Evolutionary conservation across 306 rosid genomes (phyloP).

Genomic region (Cicer yamashitae): DNA sequence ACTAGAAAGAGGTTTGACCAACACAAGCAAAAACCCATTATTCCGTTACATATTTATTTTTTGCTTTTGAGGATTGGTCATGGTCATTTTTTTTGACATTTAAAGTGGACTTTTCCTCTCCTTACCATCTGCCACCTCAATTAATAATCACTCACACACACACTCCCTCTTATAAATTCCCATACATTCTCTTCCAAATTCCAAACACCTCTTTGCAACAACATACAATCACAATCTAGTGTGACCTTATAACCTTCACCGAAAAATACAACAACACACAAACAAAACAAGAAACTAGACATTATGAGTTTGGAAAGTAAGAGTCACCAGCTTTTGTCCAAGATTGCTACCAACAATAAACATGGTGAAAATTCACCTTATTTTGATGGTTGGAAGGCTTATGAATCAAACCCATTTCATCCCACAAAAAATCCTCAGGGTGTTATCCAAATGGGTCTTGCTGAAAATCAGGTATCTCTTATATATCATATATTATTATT

Average conservation of each 20-base stretch:
- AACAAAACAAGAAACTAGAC: conserved; percentile 1
- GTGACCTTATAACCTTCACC: not conserved
- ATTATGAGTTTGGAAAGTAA: conserved; percentile 40
- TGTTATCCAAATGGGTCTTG: conserved; percentile 95
- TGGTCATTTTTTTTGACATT: conserved; percentile 31
- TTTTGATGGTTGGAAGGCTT: conserved; percentile 95
- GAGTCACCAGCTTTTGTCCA: conserved; percentile 54
- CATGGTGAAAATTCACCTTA: conserved; percentile 89
- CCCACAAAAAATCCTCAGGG: conserved; percentile 64
- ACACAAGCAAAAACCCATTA: not conserved
- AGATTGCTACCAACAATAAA: conserved; percentile 67
- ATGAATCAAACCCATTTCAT: conserved; percentile 78
- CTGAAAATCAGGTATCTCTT: conserved; percentile 78
- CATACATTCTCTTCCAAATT: not conserved
- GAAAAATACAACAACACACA: not conserved
- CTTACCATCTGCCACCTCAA: not conserved
- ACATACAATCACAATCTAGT: not conserved
- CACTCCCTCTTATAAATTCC: conserved; percentile 39
- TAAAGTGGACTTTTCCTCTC: conserved; percentile 43
- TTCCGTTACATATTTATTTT: not conserved
- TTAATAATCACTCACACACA: not conserved
- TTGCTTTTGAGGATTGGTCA: not conserved
- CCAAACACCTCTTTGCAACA: conserved; percentile 12
- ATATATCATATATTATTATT: not conserved
- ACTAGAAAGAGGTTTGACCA: conserved; percentile 52